phyloP scores from a whole-genome alignment of 2,329 filamentous ascomycete species.

The Chrysosphaeria jannelii region DNA sequence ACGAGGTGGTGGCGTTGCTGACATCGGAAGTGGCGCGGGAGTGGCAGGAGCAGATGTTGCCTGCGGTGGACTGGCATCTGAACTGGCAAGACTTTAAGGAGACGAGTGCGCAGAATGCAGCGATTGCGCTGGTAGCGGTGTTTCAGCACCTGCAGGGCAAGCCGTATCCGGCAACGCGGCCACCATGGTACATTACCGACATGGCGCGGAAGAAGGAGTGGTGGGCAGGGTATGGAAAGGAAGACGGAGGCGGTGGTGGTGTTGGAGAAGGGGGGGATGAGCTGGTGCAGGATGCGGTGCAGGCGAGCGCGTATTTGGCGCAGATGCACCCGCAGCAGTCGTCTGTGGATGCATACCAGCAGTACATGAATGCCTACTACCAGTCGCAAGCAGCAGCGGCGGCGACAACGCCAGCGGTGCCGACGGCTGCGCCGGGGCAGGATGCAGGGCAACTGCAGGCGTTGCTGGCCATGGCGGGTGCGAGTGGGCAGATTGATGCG shows the following conservation, averaged over 20 bases:
- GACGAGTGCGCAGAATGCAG: slow-evolving; percentile 12
- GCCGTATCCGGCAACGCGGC: slow-evolving; percentile 18
- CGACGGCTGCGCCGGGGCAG: background rate
- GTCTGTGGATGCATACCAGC: slow-evolving; percentile 7
- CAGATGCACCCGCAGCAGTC: slow-evolving; percentile 7
- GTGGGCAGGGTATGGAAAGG: slow-evolving; percentile 18
- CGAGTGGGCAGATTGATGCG: background rate
- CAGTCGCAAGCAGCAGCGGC: slow-evolving; percentile 5
- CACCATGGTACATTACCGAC: slow-evolving; percentile 20
- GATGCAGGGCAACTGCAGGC: slow-evolving; percentile 4
- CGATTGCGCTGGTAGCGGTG: slow-evolving; percentile 13
- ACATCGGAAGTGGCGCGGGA: slow-evolving; percentile 13
- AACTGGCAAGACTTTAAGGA: slow-evolving; percentile 12
- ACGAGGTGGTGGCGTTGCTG: slow-evolving; percentile 13
- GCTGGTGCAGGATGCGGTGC: slow-evolving; percentile 7
- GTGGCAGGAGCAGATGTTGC: slow-evolving; percentile 12
- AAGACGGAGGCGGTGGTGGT: too few relatives aligned
- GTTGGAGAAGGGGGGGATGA: too few relatives aligned
- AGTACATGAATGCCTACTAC: slow-evolving; percentile 9
- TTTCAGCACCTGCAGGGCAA: slow-evolving; percentile 14
- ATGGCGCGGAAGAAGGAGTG: slow-evolving; percentile 18
- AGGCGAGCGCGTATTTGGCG: slow-evolving; percentile 13
- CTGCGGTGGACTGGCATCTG: too few relatives aligned
- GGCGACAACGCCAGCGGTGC: slow-evolving; percentile 4
- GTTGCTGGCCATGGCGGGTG: slow-evolving; percentile 1